These are phyloP conservation scores for Globomyces pollinis-pini DNA, from an alignment of 192 early-diverging fungal genomes.

Conservation along the genomic window DNA sequence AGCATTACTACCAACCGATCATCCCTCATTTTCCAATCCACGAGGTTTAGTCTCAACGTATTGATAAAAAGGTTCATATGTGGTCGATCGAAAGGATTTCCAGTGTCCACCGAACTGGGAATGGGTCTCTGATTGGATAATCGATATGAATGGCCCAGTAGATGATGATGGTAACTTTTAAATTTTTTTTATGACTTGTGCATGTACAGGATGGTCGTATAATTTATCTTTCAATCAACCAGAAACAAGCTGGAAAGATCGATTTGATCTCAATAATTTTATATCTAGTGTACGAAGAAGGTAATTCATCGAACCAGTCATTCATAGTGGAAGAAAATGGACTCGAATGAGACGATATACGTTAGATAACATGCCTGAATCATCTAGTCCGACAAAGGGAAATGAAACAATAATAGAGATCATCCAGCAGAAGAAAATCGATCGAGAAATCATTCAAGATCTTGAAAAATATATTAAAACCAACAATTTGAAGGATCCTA, in stretches of 20 bases:
- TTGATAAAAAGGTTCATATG: not conserved
- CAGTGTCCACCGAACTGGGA: conserved; percentile 8
- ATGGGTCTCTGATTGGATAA: conserved; percentile 9
- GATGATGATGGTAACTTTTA: conserved; percentile 7
- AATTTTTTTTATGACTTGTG: not conserved
- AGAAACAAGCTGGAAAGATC: not conserved
- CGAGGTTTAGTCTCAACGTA: too few relatives aligned
- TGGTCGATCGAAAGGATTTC: not conserved
- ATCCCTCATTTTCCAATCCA: not conserved
- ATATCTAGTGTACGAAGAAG: not conserved
- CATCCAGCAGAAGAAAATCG: conserved; percentile 9
- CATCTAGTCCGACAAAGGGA: not conserved
- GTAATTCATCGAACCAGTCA: not conserved
- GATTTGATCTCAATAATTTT: not conserved
- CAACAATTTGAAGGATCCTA: not conserved
- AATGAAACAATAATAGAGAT: not conserved
- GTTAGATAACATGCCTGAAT: not conserved
- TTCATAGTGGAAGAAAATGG: conserved; percentile 6
- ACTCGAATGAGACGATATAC: not conserved
- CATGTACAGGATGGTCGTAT: conserved; percentile 7
- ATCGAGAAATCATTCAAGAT: not conserved
- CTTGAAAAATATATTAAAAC: not conserved
- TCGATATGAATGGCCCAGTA: conserved; percentile 11
- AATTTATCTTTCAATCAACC: not conserved
- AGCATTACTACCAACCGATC: conserved; percentile 5